A percentile compares a stretch with the other conserved stretches of the same genome.
These are phyloP conservation scores for Adansonia digitata DNA, from an alignment of 345 rosid species.

Conservation along the genomic window DNA sequence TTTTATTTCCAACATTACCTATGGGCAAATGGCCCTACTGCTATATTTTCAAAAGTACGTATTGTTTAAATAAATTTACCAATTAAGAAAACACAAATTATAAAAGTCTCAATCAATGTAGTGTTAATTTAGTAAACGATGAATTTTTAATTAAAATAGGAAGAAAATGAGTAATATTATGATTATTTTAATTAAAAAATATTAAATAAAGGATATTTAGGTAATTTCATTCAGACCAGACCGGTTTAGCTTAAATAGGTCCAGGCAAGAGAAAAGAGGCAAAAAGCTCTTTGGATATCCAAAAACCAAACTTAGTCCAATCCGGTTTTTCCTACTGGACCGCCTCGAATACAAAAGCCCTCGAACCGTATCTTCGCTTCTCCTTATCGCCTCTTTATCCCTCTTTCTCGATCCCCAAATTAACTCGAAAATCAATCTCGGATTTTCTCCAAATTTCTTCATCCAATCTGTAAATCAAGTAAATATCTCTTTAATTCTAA, in stretches of 20 bases:
- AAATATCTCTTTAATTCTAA: slow-evolving; percentile 1
- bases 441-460: not conserved
- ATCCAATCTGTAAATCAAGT: not conserved
- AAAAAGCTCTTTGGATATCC: not conserved
- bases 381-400: not conserved
- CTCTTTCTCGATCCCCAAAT: slow-evolving; percentile 3
- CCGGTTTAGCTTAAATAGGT: not conserved
- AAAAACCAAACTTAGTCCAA: not conserved
- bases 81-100: too few relatives aligned
- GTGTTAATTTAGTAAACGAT: too few relatives aligned
- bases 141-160: not conserved
- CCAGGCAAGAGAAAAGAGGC: not conserved
- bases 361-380: not conserved
- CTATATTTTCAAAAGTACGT: too few relatives aligned
- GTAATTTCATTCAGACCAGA: not conserved
- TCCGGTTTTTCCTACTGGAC: not conserved
- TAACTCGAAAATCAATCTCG: not conserved
- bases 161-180: too few relatives aligned
- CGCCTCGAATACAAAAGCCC: slow-evolving; percentile 1
- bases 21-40: too few relatives aligned
- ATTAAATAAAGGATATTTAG: not conserved
- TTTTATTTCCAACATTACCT: too few relatives aligned
- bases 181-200: not conserved
- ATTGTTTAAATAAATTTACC: too few relatives aligned
- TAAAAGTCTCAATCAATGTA: too few relatives aligned